A percentile compares a stretch with the other conserved stretches of the same genome.
Conservation (phyloP, 1,284 basidiomycete genomes). For the Afroboletus lepidellus region DNA sequence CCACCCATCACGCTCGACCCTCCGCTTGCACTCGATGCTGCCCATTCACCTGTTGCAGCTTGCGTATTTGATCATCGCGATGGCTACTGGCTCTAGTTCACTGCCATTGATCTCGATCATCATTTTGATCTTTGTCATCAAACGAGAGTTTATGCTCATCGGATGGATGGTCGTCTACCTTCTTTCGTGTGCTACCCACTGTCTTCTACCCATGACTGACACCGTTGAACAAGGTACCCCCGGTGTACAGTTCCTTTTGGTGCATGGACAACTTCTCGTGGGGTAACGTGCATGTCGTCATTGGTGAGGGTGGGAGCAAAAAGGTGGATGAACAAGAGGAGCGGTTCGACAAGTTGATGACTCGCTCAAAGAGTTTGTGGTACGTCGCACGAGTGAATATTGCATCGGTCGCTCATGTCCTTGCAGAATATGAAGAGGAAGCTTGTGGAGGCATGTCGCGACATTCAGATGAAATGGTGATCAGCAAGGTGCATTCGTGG, state of each 20-base stretch:
- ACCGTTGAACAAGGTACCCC: constrained; percentile 59
- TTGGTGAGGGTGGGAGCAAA: constrained; percentile 95
- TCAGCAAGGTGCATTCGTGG: constrained; percentile 57
- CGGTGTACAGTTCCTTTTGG: constrained; percentile 98
- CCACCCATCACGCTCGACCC: too few relatives aligned
- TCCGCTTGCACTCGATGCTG: constrained; percentile 48
- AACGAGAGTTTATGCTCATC: constrained; percentile 97
- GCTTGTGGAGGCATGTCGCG: constrained; percentile 82
- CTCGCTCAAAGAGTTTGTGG: constrained; percentile 95
- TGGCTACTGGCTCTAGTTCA: constrained; percentile 67
- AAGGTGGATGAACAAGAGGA: constrained; percentile 97
- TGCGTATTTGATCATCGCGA: constrained; percentile 81
- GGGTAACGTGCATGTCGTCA: constrained; percentile 89
- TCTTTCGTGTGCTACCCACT: constrained; percentile 59
- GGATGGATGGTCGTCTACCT: constrained; percentile 99
- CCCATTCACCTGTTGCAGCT: constrained; percentile 45
- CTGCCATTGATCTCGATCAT: constrained; percentile 86
- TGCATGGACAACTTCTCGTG: constrained; percentile 99
- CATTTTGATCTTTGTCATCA: constrained; percentile 96
- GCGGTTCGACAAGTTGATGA: constrained; percentile 96
- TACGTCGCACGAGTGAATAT: constrained; percentile 40
- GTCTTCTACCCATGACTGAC: neutral
- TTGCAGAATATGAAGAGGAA: constrained; percentile 84
- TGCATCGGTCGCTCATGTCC: constrained; percentile 6
- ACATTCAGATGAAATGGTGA: constrained; percentile 71